phyloP scores from a whole-genome alignment of 148 eudicot genomes.

The Silene latifolia region DNA sequence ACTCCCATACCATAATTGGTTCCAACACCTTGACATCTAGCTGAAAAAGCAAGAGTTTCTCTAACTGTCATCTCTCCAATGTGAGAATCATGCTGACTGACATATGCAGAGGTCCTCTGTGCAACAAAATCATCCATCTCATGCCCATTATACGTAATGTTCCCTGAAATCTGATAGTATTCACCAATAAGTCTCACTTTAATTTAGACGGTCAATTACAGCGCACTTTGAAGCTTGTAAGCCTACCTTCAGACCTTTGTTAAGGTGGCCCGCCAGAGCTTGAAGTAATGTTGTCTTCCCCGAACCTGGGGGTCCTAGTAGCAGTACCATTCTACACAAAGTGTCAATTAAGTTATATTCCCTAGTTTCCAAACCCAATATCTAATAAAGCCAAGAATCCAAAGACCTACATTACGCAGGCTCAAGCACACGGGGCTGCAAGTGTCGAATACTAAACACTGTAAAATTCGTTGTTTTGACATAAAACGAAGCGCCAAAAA shows the following conservation, averaged over 20 bases:
- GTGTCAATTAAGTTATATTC: too few species aligned
- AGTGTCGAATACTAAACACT: not conserved
- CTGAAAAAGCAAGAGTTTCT: slow-evolving; percentile 27
- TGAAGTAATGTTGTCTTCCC: slow-evolving; percentile 64
- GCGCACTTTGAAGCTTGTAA: not conserved
- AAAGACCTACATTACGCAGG: not conserved
- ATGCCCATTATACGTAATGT: slow-evolving; percentile 26
- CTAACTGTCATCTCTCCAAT: slow-evolving; percentile 28
- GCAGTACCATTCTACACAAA: slow-evolving; percentile 44
- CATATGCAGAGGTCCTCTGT: slow-evolving; percentile 27
- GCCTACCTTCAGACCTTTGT: slow-evolving; percentile 33
- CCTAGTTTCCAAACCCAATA: not conserved
- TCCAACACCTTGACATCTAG: slow-evolving; percentile 27
- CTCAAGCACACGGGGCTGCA: not conserved
- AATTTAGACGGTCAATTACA: not conserved
- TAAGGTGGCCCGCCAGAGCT: slow-evolving; percentile 64
- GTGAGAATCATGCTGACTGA: slow-evolving; percentile 30
- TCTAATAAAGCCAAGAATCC: not conserved
- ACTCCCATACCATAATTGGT: slow-evolving; percentile 18
- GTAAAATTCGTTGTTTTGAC: too few species aligned
- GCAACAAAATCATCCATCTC: slow-evolving; percentile 28
- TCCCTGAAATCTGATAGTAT: slow-evolving; percentile 22
- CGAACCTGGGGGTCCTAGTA: slow-evolving; percentile 69
- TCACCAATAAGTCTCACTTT: not conserved
- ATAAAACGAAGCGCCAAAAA: too few species aligned